Conservation (phyloP, 768 basidiomycete species). For the Heimioporus sp. region DNA sequence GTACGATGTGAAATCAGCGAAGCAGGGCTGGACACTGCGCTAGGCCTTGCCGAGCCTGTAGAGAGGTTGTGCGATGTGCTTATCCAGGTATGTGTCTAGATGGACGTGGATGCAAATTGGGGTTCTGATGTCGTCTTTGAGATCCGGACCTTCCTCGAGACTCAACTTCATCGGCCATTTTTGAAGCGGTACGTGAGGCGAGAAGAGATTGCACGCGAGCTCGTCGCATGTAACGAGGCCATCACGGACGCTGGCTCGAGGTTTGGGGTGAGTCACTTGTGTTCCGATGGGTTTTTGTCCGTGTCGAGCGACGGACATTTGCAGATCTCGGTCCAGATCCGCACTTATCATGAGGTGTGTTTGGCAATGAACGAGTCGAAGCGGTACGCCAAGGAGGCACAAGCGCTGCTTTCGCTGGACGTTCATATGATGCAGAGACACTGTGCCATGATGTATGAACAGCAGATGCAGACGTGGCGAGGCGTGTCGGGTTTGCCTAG, state of each 20-base stretch:
- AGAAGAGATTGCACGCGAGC: slow-evolving; percentile 59
- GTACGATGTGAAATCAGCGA: slow-evolving; percentile 60
- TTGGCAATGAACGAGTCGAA: slow-evolving; percentile 30
- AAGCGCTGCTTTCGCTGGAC: slow-evolving; percentile 16
- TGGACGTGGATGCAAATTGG: not conserved
- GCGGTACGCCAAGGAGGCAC: slow-evolving; percentile 19
- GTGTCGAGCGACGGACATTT: not conserved
- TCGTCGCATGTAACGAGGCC: slow-evolving; percentile 49
- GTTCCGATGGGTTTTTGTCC: not conserved
- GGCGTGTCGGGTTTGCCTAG: not conserved
- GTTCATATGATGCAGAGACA: slow-evolving; percentile 14
- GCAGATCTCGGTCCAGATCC: slow-evolving; percentile 49
- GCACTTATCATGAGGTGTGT: slow-evolving; percentile 52
- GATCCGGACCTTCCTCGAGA: slow-evolving; percentile 54
- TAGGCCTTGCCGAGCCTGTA: slow-evolving; percentile 52
- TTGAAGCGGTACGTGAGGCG: slow-evolving; percentile 76
- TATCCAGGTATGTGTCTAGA: slow-evolving; percentile 40
- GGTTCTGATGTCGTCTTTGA: slow-evolving; percentile 11
- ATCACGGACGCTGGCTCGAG: slow-evolving; percentile 45
- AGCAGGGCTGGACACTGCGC: slow-evolving; percentile 50
- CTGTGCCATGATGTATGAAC: slow-evolving; percentile 7
- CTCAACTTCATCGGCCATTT: slow-evolving; percentile 67
- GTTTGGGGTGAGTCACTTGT: slow-evolving; percentile 20
- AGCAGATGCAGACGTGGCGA: slow-evolving; percentile 1
- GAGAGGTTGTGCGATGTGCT: slow-evolving; percentile 28